Base-by-base conservation (phyloP, 2,329 filamentous ascomycete species). In the Clathrospora elynae region DNA sequence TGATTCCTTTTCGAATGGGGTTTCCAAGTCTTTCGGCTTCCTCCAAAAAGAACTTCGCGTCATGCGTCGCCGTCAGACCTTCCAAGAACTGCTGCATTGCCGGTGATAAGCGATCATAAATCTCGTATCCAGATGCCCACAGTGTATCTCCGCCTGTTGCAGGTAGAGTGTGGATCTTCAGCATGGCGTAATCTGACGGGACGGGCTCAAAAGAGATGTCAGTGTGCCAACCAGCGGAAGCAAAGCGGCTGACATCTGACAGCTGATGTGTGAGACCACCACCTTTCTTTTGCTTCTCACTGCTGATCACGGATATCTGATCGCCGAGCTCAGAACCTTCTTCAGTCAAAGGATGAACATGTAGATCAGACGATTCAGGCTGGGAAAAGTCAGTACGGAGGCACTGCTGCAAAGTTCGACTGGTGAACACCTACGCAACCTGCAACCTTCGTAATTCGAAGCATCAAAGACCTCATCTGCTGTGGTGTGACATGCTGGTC, bases 381-480 rank as follows among this genome's bases (percentile, higher is more conserved):
- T 62, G 13, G 16, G 6, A 4, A n/a, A 1, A 8, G 30, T 57
- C 34, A 60, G 47, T 30, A 5, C 5, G 19, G 11, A 6, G 11
- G 7, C 19, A 9, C 2, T 17, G 10, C n/a, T n/a, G 8, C 4
- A 11, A 14, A 6, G 11, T 13, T 24, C 28, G n/a, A 23, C 9
- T 8, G 75, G 74, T 0, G 70, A 52, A 0, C 81, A 84, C 45
- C 80, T 82, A 60, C 59, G 25, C 60, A 62, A 28, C 82, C 82
- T 1, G 78, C 74, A 7, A 86, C 71, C 55, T 80, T 71, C 6
- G 84, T 84, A 2, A 87, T 73, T 1, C 76, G 74, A 9, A 82
- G 73, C 22, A 81, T 80, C 0, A 88, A 74, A 39, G 83, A 72
- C 69, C 88, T 88, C 80, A 59, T 85, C 78, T 51, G 76, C 78